phyloP scores from a whole-genome alignment of 768 basidiomycete genomes.

The Lactarius pseudohatsudake region DNA sequence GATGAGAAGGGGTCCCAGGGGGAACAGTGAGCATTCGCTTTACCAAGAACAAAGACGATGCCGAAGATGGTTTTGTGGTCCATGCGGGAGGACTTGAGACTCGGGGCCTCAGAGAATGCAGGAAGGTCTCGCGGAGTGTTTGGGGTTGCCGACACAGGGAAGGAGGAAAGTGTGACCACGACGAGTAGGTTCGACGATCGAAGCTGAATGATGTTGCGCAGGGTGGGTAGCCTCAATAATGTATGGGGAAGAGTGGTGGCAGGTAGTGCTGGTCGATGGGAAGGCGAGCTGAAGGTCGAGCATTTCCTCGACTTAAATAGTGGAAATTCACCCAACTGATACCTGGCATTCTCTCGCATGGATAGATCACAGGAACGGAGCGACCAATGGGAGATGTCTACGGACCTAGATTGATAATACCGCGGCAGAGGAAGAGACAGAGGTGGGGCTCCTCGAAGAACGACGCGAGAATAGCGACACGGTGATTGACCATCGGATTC shows the following conservation, averaged over 20 bases:
- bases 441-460: too few species aligned
- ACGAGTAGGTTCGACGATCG: not conserved
- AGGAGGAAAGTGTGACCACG: not conserved
- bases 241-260: not conserved
- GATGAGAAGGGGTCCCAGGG: not conserved
- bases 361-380: too few species aligned
- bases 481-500: not conserved
- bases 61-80: not conserved
- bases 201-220: not conserved
- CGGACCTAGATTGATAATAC: too few species aligned
- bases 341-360: too few species aligned
- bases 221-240: not conserved
- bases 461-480: too few species aligned
- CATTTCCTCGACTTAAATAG: not conserved
- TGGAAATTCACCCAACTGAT: not conserved
- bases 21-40: not conserved
- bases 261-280: not conserved
- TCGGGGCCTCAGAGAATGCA: not conserved
- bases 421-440: too few species aligned
- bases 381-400: too few species aligned
- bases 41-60: not conserved
- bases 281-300: too few species aligned
- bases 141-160: not conserved
- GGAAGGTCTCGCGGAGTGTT: too few species aligned
- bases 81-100: not conserved